phyloP scores from a whole-genome alignment of 1,139 yeast genomes.

The Yamadazyma diospyri region DNA sequence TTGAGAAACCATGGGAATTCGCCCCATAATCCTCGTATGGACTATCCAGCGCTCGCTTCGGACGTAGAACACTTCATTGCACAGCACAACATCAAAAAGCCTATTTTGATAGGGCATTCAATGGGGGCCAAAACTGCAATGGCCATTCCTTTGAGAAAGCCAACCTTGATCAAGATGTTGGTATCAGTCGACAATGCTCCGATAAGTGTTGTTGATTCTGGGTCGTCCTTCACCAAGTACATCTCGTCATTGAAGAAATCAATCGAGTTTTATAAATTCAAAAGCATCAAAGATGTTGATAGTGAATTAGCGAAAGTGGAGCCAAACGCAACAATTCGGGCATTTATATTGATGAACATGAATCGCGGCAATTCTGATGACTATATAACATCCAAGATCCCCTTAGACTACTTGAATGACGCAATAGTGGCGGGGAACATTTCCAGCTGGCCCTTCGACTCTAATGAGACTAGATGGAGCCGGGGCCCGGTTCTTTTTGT shows the following conservation, averaged over 20 bases:
- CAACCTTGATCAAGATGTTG: constrained; percentile 58
- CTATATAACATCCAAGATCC: constrained; percentile 51
- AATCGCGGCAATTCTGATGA: constrained; percentile 41
- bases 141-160: constrained; percentile 75
- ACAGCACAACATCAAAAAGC: constrained; percentile 37
- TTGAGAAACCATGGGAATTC: constrained; percentile 91
- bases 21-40: constrained; percentile 68
- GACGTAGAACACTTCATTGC: constrained; percentile 77
- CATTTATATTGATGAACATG: constrained; percentile 73
- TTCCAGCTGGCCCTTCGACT: constrained; percentile 75
- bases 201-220: constrained; percentile 54
- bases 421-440: constrained; percentile 61
- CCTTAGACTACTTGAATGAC: constrained; percentile 64
- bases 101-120: constrained; percentile 84
- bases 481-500: constrained; percentile 72
- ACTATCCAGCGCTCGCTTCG: constrained; percentile 77
- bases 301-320: constrained; percentile 61
- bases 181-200: constrained; percentile 93
- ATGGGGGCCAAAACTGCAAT: constrained; percentile 97
- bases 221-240: constrained; percentile 58
- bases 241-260: constrained; percentile 59
- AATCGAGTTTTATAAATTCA: constrained; percentile 39
- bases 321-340: constrained; percentile 58
- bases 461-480: constrained; percentile 51
- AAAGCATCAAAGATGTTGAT: constrained; percentile 66